Evolutionary conservation across 768 basidiomycete species (phyloP).

Genomic region (Amanita pallidorosea): DNA sequence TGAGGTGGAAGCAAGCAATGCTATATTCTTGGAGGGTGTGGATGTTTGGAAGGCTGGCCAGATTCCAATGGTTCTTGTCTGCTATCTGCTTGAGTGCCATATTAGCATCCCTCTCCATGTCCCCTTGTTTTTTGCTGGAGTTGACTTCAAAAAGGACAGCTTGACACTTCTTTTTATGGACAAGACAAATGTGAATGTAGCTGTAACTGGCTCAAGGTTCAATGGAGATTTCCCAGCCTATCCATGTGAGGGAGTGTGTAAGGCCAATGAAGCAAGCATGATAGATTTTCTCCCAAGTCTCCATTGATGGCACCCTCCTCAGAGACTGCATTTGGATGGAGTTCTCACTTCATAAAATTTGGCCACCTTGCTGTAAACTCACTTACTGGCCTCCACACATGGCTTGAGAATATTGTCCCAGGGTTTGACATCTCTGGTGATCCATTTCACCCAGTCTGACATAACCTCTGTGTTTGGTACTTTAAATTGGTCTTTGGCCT

Average conservation of each 20-base stretch:
- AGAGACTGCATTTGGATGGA: conserved; percentile 7
- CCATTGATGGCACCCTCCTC: conserved; percentile 8
- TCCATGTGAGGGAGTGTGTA: conserved; percentile 1
- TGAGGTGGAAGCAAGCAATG: conserved; percentile 9
- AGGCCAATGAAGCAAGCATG: conserved; percentile 7
- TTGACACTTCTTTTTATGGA: conserved; percentile 6
- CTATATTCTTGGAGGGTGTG: conserved; percentile 9
- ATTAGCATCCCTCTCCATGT: conserved; percentile 9
- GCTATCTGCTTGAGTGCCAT: conserved; percentile 7
- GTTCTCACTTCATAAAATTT: conserved; percentile 8
- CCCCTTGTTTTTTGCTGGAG: conserved; percentile 6
- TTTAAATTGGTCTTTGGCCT: conserved; percentile 7
- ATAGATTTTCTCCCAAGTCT: conserved; percentile 8
- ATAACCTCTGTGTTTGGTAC: conserved; percentile 9
- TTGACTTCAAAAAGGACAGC: conserved; percentile 9
- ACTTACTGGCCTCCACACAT: conserved; percentile 7
- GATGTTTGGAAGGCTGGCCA: conserved; percentile 6
- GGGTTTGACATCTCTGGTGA: conserved; percentile 4
- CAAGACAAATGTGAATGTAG: conserved; percentile 7
- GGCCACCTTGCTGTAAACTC: conserved; percentile 7
- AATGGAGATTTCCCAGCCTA: conserved; percentile 8
- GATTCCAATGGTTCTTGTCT: conserved; percentile 9
- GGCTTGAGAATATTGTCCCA: conserved; percentile 7
- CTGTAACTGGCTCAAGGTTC: conserved; percentile 7
- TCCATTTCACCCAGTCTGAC: conserved; percentile 8